Percentiles rank a stretch among this genome's conserved stretches.
phyloP scores from a whole-genome alignment of 2,329 filamentous ascomycete genomes.

The Fusarium sp. region DNA sequence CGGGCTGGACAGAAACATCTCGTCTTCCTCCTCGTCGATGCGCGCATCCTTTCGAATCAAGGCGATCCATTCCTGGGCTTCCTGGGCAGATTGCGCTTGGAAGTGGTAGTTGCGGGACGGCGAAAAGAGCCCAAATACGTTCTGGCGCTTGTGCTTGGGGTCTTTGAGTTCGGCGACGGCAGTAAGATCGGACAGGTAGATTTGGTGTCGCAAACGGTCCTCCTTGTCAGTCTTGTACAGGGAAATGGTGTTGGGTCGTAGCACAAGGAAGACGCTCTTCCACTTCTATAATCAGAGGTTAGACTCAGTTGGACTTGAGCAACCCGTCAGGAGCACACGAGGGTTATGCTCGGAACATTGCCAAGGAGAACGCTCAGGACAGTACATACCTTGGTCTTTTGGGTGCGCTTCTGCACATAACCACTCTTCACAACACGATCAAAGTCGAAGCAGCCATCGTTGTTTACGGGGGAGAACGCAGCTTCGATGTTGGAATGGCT shows the following conservation, averaged over 20 bases:
- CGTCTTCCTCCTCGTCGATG: conserved; percentile 89
- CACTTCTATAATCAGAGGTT: conserved; percentile 71
- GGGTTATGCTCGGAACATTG: background rate
- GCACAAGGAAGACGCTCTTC: conserved; percentile 89
- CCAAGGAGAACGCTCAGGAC: background rate
- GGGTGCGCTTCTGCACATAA: conserved; percentile 86
- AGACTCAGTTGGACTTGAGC: conserved; percentile 35
- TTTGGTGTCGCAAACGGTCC: conserved; percentile 87
- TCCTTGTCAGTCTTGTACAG: conserved; percentile 95
- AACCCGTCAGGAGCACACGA: background rate
- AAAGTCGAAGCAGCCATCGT: conserved; percentile 96
- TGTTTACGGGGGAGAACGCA: conserved; percentile 86
- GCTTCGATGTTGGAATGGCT: conserved; percentile 63
- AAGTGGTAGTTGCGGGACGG: conserved; percentile 93
- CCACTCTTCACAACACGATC: conserved; percentile 94
- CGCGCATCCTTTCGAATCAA: conserved; percentile 82
- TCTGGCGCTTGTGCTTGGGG: conserved; percentile 85
- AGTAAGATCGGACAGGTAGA: conserved; percentile 89
- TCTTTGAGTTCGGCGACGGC: conserved; percentile 91
- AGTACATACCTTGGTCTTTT: conserved; percentile 85
- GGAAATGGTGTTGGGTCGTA: conserved; percentile 89
- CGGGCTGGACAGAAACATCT: conserved; percentile 80
- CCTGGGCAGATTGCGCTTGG: conserved; percentile 77
- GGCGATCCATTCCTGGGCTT: conserved; percentile 89
- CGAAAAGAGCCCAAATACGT: conserved; percentile 94